These are phyloP conservation scores for Aspergillus thermomutatus DNA, from an alignment of 2,329 filamentous ascomycete species.

Conservation along the genomic window DNA sequence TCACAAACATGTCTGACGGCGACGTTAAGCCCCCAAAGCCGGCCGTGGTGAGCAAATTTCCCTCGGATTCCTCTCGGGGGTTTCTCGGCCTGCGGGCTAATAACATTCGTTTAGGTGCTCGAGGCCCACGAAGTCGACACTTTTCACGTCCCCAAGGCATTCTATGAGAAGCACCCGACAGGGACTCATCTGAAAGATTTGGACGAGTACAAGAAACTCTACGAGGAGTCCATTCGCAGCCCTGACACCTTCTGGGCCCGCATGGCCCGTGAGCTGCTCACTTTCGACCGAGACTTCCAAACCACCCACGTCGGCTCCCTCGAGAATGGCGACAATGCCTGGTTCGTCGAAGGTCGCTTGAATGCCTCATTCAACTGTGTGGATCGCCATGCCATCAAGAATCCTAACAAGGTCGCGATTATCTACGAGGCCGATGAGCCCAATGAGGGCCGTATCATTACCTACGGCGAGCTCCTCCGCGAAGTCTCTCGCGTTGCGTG, in stretches of 20 bases:
- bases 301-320: constrained; percentile 80
- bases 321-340: constrained; percentile 76
- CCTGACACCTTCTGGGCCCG: constrained; percentile 88
- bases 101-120: constrained; percentile 29
- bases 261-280: constrained; percentile 81
- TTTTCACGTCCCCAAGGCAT: constrained; percentile 56
- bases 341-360: constrained; percentile 90
- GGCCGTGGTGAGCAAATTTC: constrained; percentile 38
- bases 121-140: constrained; percentile 49
- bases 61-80: background rate
- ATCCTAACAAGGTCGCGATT: constrained; percentile 90
- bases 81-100: constrained; percentile 11
- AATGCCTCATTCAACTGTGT: constrained; percentile 98
- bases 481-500: constrained; percentile 86
- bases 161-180: constrained; percentile 57
- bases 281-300: constrained; percentile 88
- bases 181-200: constrained; percentile 59
- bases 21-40: constrained; percentile 31
- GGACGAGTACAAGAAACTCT: constrained; percentile 62
- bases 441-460: constrained; percentile 80
- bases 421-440: constrained; percentile 98
- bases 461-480: constrained; percentile 87
- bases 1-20: constrained; percentile 37
- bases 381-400: constrained; percentile 91
- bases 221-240: constrained; percentile 81